Conservation (phyloP, 2,329 filamentous ascomycete species). For the Arthrobotrys sphaeroides region DNA sequence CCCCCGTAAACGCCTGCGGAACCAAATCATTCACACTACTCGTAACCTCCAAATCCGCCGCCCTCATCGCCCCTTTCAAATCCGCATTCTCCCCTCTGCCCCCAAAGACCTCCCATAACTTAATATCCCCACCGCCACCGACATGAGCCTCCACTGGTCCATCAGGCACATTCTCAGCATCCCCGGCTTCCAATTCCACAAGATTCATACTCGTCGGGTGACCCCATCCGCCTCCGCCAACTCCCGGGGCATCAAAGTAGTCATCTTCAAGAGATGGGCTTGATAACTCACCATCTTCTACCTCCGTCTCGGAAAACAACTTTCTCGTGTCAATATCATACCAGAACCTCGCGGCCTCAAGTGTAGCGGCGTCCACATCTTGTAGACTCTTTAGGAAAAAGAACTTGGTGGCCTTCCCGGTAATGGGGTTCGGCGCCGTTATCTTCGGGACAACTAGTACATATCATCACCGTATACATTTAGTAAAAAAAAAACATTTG, state of each 20-base stretch:
- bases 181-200: not conserved
- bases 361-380: not conserved
- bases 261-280: constrained; percentile 25
- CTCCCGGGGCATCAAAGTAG: not conserved
- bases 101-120: constrained; percentile 43
- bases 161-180: too few relatives aligned
- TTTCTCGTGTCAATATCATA: constrained; percentile 11
- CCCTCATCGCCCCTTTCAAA: not conserved
- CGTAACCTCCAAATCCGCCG: constrained; percentile 16
- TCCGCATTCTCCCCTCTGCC: too few relatives aligned
- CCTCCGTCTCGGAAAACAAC: constrained; percentile 18
- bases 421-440: not conserved
- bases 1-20: constrained; percentile 9
- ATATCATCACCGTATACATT: not conserved
- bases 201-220: not conserved
- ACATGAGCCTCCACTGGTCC: too few relatives aligned
- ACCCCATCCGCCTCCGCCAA: not conserved
- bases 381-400: constrained; percentile 26
- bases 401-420: constrained; percentile 6
- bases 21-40: not conserved
- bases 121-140: too few relatives aligned
- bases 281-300: not conserved
- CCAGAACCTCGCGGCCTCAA: constrained; percentile 29
- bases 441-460: constrained; percentile 21
- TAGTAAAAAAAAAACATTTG: too few relatives aligned